Base-by-base conservation (phyloP, 257 asterid genomes). In the Penstemon barbatus region DNA sequence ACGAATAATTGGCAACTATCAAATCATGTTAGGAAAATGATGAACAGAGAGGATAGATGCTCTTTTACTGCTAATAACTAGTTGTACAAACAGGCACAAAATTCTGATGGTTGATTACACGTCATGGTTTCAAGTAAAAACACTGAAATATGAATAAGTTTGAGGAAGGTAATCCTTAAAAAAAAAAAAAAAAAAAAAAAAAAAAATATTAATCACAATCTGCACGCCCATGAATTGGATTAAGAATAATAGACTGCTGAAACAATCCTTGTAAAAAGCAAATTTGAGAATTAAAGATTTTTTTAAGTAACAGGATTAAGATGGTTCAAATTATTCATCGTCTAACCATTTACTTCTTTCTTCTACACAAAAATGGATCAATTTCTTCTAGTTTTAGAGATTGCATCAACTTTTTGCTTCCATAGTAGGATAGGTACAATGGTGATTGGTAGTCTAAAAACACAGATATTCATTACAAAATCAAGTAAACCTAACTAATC, bases 391-490 rank as follows among this genome's bases (percentile, higher is more conserved):
- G 7, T 19, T 62, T 39, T 25, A 45, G 58, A 65, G 49, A n/a
- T 60, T 5, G 6, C 10, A 65, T 9, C 50, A 36, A 62, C 66
- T 1, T 52, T 33, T 57, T 44, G 57, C 44, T 13, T 46, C 33
- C 7, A 46, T 36, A 3, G 10, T 8, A 68, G 59, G 10, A 50
- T 25, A 43, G 6, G 43, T 5, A 8, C 60, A 65, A 53, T 37
- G 7, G 53, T 13, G 57, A 5, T 44, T 1, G 10, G 8, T 37
- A 65, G 65, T 69, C 73, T 41, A 43, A 46, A 54, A 68, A 10
- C 58, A 48, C 37, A 75, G 33, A 68, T 42, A 71, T 54, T 52
- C 12, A 62, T 33, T 61, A 25, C 2, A 25, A 64, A 42, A 67
- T 19, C 19, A 52, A 38, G 50, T 65, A 42, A 48, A 64, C 33